Base-by-base conservation (phyloP, 768 basidiomycete species). In the Mycena leptocephala region DNA sequence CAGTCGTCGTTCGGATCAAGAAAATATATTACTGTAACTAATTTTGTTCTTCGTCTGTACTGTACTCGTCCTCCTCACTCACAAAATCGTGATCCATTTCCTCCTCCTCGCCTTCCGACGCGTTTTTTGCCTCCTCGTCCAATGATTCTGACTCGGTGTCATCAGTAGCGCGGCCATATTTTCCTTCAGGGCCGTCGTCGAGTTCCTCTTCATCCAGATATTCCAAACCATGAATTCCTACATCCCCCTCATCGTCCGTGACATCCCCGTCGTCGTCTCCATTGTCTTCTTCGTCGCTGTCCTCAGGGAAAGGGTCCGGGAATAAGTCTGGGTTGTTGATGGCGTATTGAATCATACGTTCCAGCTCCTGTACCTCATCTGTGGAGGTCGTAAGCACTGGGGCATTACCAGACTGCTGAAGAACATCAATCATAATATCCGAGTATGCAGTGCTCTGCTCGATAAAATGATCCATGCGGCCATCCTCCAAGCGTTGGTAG, bases 401-500 rank as follows among this genome's bases (percentile, higher is more conserved):
- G n/a, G n/a, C n/a, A n/a, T n/a, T n/a, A n/a, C n/a, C n/a, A n/a
- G n/a, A n/a, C n/a, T n/a, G n/a, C n/a, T n/a, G n/a, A n/a, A n/a
- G n/a, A n/a, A n/a, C n/a, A n/a, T n/a, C n/a, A n/a, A n/a, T n/a
- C n/a, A n/a, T n/a, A n/a, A n/a, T n/a, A n/a, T n/a, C n/a, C n/a
- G n/a, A n/a, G n/a, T n/a, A 73, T 24, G 72, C 72, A 5, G 63
- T 73, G 22, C 63, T 65, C 53, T 73, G 63, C 39, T 55, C 35
- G 20, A 73, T 66, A 28, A 73, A 73, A 24, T 53, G 26, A 16
- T 66, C 53, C 63, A 73, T 64, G 30, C 55, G 63, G 2, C 53
- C 64, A n/a, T 73, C 72, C 28, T 55, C 63, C 28, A 73, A 48
- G 8, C 70, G 61, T 55, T 74, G 30, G 33, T 61, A 75, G 3